phyloP scores from a whole-genome alignment of 192 early-diverging fungal species.

The Piromyces sp. region DNA sequence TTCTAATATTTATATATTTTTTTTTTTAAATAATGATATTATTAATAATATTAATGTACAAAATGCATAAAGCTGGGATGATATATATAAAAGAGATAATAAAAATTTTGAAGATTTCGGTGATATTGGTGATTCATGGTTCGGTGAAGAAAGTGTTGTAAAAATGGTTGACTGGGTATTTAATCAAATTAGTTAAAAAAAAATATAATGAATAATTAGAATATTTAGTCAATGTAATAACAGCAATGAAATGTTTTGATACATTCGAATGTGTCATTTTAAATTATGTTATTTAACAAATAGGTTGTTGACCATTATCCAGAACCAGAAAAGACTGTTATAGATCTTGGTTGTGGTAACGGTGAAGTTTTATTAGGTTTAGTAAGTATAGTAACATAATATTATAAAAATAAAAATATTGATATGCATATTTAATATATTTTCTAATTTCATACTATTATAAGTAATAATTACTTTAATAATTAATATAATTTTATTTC shows the following conservation, averaged over 20 bases:
- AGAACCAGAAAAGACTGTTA: conserved; percentile 19
- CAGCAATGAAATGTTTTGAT: no score
- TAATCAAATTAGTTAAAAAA: neutral
- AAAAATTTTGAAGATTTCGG: conserved; percentile 62
- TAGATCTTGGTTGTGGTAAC: conserved; percentile 87
- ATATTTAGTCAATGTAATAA: no score
- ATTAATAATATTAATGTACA: neutral
- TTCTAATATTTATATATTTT: no score
- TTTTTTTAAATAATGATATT: neutral
- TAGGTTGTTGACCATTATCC: conserved; percentile 11
- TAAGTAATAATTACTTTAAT: no score
- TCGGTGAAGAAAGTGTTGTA: conserved; percentile 64
- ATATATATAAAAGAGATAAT: conserved; percentile 60
- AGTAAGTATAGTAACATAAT: conserved; percentile 6
- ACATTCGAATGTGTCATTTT: no score
- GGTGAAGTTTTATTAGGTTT: conserved; percentile 72
- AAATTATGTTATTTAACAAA: no score
- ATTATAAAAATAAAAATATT: no score
- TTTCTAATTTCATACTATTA: no score
- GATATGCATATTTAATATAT: no score
- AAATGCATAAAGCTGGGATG: conserved; percentile 70
- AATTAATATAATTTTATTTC: no score
- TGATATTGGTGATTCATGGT: conserved; percentile 86
- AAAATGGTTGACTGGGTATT: conserved; percentile 82
- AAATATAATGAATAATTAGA: no score